phyloP scores from a whole-genome alignment of 2,329 filamentous ascomycete species.

The Aspergillus ustus region DNA sequence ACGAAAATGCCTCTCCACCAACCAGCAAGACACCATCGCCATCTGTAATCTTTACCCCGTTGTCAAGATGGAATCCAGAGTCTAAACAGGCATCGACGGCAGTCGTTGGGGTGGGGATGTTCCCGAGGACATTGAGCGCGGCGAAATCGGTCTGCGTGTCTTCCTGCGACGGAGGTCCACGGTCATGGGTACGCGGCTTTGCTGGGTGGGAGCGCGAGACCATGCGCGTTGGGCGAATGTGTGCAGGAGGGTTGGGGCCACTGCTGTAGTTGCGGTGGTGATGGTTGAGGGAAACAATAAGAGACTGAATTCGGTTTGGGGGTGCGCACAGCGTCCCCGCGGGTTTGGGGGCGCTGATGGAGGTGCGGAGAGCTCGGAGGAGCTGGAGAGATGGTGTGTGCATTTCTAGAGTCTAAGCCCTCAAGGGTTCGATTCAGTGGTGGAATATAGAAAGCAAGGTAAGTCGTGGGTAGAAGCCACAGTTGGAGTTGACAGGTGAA shows the following conservation, averaged over 20 bases:
- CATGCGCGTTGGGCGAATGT: conserved; percentile 35
- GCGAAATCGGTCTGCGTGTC: conserved; percentile 73
- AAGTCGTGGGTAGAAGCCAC: background rate
- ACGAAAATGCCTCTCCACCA: conserved; percentile 84
- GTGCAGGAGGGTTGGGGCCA: background rate
- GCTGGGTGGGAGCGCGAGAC: conserved; percentile 38
- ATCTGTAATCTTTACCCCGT: conserved; percentile 70
- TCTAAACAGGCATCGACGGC: conserved; percentile 79
- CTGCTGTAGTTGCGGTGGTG: conserved; percentile 31
- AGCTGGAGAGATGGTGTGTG: conserved; percentile 48
- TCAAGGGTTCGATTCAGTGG: background rate
- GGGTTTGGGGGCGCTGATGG: conserved; percentile 28
- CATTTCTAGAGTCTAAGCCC: conserved; percentile 31
- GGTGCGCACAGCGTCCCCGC: conserved; percentile 17
- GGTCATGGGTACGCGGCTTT: conserved; percentile 55
- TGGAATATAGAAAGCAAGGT: background rate
- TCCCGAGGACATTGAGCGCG: conserved; percentile 77
- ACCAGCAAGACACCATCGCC: conserved; percentile 78
- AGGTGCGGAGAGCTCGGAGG: conserved; percentile 46
- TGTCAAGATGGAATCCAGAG: conserved; percentile 87
- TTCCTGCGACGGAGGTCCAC: conserved; percentile 65
- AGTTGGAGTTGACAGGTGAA: background rate
- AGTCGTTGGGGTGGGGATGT: conserved; percentile 76
- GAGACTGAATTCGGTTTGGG: conserved; percentile 20
- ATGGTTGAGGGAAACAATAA: conserved; percentile 13